phyloP scores from a whole-genome alignment of 768 basidiomycete genomes.

The Rhizopogon roseolus region DNA sequence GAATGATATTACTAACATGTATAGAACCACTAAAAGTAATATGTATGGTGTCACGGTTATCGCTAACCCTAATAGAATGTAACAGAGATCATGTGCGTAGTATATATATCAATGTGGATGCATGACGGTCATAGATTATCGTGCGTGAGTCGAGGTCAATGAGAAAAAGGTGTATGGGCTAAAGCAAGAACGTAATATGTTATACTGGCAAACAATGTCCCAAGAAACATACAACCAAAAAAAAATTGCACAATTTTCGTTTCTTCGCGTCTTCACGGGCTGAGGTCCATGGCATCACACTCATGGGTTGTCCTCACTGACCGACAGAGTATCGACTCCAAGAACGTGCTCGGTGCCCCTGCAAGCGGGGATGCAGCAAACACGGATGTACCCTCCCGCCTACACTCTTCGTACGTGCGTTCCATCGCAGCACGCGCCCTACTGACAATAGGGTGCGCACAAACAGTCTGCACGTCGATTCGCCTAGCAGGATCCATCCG shows the following conservation, averaged over 20 bases:
- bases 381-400: slow-evolving; percentile 30
- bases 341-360: slow-evolving; percentile 55
- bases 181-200: slow-evolving; percentile 27
- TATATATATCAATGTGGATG: slow-evolving; percentile 17
- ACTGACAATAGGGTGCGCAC: slow-evolving; percentile 56
- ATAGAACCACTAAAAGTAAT: too few species aligned
- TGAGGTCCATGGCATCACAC: slow-evolving; percentile 35
- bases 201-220: slow-evolving; percentile 30
- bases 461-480: slow-evolving; percentile 51
- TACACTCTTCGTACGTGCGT: slow-evolving; percentile 31
- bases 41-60: too few species aligned
- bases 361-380: slow-evolving; percentile 63
- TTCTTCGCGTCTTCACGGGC: slow-evolving; percentile 22
- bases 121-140: too few species aligned
- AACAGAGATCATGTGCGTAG: slow-evolving; percentile 10
- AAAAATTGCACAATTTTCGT: slow-evolving; percentile 8
- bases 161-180: neutral
- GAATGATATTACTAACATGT: too few species aligned
- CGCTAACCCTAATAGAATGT: neutral
- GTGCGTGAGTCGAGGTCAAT: slow-evolving; percentile 11
- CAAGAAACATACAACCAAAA: slow-evolving; percentile 28
- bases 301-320: slow-evolving; percentile 6
- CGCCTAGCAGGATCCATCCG: slow-evolving; percentile 61
- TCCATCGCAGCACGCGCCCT: slow-evolving; percentile 67
- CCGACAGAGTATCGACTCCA: slow-evolving; percentile 53